A percentile compares a stretch with the other conserved stretches of the same genome.
Conservation (phyloP, 2,329 filamentous ascomycete genomes). For the Aspergillus sp. region DNA sequence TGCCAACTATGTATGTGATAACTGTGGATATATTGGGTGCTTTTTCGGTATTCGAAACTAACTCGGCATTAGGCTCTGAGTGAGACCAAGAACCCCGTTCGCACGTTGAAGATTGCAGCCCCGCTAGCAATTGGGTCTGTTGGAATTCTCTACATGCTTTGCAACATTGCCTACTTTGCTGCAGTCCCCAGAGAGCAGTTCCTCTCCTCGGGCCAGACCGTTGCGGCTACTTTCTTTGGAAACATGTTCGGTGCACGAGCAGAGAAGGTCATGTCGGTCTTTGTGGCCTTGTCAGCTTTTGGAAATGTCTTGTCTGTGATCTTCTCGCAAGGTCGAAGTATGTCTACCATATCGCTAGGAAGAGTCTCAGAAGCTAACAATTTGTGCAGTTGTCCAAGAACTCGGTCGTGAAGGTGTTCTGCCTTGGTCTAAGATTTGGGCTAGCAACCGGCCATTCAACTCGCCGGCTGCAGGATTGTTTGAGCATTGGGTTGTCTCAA, state of each 20-base stretch:
- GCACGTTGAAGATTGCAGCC: constrained; percentile 54
- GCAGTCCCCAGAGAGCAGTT: constrained; percentile 56
- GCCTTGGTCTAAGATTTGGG: constrained; percentile 63
- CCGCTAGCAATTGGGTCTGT: constrained; percentile 52
- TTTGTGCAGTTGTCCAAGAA: constrained; percentile 43
- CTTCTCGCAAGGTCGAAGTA: constrained; percentile 42
- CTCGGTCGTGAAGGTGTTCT: constrained; percentile 66
- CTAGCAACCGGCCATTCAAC: constrained; percentile 63
- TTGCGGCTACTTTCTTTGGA: constrained; percentile 55
- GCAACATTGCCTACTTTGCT: constrained; percentile 57
- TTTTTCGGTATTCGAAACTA: constrained; percentile 9
- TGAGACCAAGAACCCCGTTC: constrained; percentile 54
- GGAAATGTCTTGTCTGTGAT: constrained; percentile 58
- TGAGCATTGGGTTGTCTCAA: constrained; percentile 62
- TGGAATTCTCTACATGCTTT: constrained; percentile 53
- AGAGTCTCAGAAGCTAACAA: constrained; percentile 1
- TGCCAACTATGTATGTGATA: constrained; percentile 52
- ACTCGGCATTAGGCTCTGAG: constrained; percentile 37
- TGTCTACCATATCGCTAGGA: constrained; percentile 6
- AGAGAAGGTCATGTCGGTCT: constrained; percentile 55
- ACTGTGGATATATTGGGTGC: background rate
- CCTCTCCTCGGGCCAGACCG: constrained; percentile 48
- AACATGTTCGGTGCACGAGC: constrained; percentile 55
- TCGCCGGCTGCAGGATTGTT: constrained; percentile 56
- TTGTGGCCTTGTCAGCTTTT: constrained; percentile 57